Conservation (phyloP, 768 basidiomycete genomes). For the Rhodotorula sphaerocarpa region DNA sequence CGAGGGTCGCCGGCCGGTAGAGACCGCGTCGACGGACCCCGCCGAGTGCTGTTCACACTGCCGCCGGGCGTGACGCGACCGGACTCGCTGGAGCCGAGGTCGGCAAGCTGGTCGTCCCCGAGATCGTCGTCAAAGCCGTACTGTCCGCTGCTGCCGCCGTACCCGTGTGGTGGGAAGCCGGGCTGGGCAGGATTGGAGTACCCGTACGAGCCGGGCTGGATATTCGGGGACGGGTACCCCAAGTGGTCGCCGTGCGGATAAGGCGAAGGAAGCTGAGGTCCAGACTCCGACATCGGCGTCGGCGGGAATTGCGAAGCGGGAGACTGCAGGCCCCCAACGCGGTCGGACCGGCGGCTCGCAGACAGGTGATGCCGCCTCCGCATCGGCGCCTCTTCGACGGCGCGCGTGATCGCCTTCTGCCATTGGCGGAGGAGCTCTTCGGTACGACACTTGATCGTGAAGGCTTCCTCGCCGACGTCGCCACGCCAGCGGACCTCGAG, state of each 20-base stretch:
- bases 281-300: constrained; percentile 36
- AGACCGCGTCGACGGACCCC: constrained; percentile 2
- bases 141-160: constrained; percentile 4
- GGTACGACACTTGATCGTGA: constrained; percentile 82
- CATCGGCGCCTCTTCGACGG: constrained; percentile 55
- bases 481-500: constrained; percentile 91
- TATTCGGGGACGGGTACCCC: background rate
- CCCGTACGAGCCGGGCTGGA: background rate
- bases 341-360: constrained; percentile 26
- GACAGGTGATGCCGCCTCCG: constrained; percentile 31
- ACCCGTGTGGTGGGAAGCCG: constrained; percentile 6
- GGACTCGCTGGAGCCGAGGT: constrained; percentile 48
- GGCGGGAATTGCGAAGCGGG: constrained; percentile 32
- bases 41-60: constrained; percentile 47
- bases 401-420: constrained; percentile 78
- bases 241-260: too few species aligned
- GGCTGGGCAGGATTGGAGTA: constrained; percentile 20
- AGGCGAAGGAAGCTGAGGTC: constrained; percentile 12
- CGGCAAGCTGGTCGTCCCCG: constrained; percentile 43
- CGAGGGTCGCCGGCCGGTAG: constrained; percentile 14
- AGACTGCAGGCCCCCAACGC: constrained; percentile 13
- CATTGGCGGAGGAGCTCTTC: constrained; percentile 89
- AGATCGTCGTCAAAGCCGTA: constrained; percentile 60
- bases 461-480: constrained; percentile 84
- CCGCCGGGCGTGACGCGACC: constrained; percentile 66